A percentile compares a stretch with the other conserved stretches of the same genome.
Evolutionary conservation across 2,329 filamentous ascomycete genomes (phyloP).

Genomic region (Aspergillus ustus): DNA sequence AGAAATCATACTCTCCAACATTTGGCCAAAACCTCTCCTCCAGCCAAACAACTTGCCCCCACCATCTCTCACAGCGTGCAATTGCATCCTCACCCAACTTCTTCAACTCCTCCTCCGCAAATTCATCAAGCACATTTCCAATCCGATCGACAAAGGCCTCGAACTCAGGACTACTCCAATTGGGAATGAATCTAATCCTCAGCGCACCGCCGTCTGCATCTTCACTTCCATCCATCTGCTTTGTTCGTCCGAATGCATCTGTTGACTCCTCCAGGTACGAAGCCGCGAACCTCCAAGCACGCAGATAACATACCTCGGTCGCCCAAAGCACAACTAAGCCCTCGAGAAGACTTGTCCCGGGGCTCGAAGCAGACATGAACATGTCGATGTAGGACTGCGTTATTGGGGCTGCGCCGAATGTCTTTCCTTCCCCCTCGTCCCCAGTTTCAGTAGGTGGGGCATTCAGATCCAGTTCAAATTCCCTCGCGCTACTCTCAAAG

Average conservation of each 20-base stretch:
- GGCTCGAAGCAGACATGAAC: slow-evolving; percentile 61
- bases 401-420: slow-evolving; percentile 43
- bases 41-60: slow-evolving; percentile 55
- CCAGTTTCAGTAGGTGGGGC: slow-evolving; percentile 38
- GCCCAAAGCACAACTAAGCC: slow-evolving; percentile 76
- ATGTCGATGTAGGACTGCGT: slow-evolving; percentile 62
- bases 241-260: slow-evolving; percentile 9
- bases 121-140: slow-evolving; percentile 60
- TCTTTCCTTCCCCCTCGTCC: slow-evolving; percentile 23
- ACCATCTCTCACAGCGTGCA: slow-evolving; percentile 54
- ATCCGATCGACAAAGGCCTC: slow-evolving; percentile 62
- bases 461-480: slow-evolving; percentile 61
- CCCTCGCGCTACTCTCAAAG: slow-evolving; percentile 66
- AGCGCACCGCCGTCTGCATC: slow-evolving; percentile 69
- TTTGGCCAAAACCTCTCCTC: slow-evolving; percentile 65
- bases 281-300: slow-evolving; percentile 58
- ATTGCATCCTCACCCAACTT: slow-evolving; percentile 40
- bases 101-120: slow-evolving; percentile 49
- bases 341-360: slow-evolving; percentile 62
- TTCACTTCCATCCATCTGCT: slow-evolving; percentile 15
- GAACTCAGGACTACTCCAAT: slow-evolving; percentile 69
- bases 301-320: slow-evolving; percentile 70
- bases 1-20: slow-evolving; percentile 21
- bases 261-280: slow-evolving; percentile 34
- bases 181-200: slow-evolving; percentile 67